Conservation (phyloP, 768 basidiomycete genomes). For the Tricholoma furcatifolium region DNA sequence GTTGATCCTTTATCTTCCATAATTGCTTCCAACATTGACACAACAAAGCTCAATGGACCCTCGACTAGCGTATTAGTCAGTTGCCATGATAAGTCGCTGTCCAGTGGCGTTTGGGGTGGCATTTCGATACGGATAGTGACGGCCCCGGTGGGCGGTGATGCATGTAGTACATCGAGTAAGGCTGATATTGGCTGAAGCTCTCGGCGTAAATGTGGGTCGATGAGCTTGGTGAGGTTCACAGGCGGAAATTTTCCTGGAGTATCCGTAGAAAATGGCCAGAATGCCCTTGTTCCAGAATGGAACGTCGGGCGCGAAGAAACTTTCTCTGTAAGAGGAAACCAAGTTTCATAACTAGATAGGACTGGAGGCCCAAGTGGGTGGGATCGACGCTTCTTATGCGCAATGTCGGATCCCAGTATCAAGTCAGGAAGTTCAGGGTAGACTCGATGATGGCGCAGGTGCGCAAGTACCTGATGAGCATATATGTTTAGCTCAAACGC, state of each 20-base stretch:
- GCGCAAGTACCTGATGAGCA: neutral
- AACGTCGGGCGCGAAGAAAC: neutral
- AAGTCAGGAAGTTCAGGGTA: neutral
- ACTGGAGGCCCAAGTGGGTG: too few species aligned
- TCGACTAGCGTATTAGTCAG: neutral
- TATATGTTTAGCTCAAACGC: neutral
- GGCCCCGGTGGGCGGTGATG: neutral
- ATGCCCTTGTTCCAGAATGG: neutral
- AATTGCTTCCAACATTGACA: neutral
- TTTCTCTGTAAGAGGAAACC: neutral
- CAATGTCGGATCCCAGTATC: neutral
- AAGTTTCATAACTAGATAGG: neutral
- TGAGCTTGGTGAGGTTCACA: neutral
- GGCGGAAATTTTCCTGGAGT: neutral
- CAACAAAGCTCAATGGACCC: conserved; percentile 1
- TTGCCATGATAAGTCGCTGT: neutral
- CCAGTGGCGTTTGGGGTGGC: neutral
- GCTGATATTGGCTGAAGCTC: neutral
- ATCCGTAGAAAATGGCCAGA: neutral
- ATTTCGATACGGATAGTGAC: neutral
- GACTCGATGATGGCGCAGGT: neutral
- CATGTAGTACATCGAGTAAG: neutral
- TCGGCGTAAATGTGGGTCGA: neutral
- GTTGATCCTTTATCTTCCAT: neutral
- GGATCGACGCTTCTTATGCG: too few species aligned